Evolutionary conservation across 768 basidiomycete genomes (phyloP), one percentile per base, ranked within the genome.

Genomic region (Calocera viscosa): DNA sequence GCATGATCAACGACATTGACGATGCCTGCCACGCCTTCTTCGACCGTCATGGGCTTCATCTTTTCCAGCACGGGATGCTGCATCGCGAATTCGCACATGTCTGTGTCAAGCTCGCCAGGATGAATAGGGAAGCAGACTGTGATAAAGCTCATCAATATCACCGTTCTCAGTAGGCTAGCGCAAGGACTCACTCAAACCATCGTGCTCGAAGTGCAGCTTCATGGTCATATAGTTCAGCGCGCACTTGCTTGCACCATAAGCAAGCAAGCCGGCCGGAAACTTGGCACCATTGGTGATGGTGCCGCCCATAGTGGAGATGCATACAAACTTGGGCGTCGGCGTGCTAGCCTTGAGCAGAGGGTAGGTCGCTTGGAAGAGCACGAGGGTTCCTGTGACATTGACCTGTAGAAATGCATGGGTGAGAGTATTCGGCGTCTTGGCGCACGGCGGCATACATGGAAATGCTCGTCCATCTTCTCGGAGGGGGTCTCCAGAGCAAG

Each of bases 321-420:
- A 53, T 14, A 66, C 32, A 33, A 72, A 73, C 40, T 70, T 68
- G n/a, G 67, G 67, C n/a, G n/a, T n/a, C 1, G 1, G 1, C 1
- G 16, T 10, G 49, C 63, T 33, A n/a, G 53, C 49, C 35, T n/a
- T 3, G 35, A 73, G 68, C n/a, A 73, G 68, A 0, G 64, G 28
- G 19, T 26, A n/a, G 12, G 69, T 33, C 8, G 69, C 65, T 43
- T 73, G 67, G 68, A 69, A 73, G n/a, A 73, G 70, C 22, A 69
- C 65, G 24, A 71, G 2, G 14, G 70, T 67, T 2, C 72, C 72
- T 24, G 70, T 0, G 22, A 67, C n/a, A n/a, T n/a, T 73, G 32
- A 67, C 64, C 30, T 60, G 53, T 28, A n/a, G n/a, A n/a, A n/a
- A n/a, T n/a, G n/a, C n/a, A n/a, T n/a, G n/a, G n/a, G n/a, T n/a